Evolutionary conservation across 179 eudicot genomes (phyloP).

Genomic region (Silene noctiflora): DNA sequence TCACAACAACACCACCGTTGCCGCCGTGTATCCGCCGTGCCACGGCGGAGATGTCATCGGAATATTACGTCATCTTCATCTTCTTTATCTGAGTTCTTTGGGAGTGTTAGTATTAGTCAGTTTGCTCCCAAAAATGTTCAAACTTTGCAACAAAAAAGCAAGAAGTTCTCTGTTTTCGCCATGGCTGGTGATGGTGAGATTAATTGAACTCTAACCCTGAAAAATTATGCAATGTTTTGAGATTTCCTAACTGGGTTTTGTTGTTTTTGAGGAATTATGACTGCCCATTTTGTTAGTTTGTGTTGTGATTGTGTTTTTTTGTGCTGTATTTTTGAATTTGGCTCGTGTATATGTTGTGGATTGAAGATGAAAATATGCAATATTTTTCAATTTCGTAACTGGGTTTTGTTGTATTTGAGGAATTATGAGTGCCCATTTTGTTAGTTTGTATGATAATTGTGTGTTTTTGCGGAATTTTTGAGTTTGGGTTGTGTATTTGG

Average conservation of each 20-base stretch:
- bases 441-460: not conserved
- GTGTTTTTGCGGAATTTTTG: not conserved
- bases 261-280: not conserved
- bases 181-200: constrained; percentile 64
- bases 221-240: not conserved
- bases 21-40: constrained; percentile 31
- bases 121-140: constrained; percentile 27
- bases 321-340: not conserved
- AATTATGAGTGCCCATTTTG: not conserved
- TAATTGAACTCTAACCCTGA: not conserved
- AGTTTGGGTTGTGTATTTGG: not conserved
- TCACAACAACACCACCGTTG: constrained; percentile 29
- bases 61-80: constrained; percentile 32
- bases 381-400: no score
- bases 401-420: not conserved
- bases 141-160: constrained; percentile 24
- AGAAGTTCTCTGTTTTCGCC: constrained; percentile 61
- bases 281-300: not conserved
- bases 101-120: constrained; percentile 37
- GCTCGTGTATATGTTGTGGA: not conserved
- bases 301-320: not conserved
- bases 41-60: constrained; percentile 29
- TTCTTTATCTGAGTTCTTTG: constrained; percentile 50
- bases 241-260: constrained; percentile 7
- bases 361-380: not conserved